Conservation (phyloP, 257 asterid genomes). For the Handroanthus guayacan region DNA sequence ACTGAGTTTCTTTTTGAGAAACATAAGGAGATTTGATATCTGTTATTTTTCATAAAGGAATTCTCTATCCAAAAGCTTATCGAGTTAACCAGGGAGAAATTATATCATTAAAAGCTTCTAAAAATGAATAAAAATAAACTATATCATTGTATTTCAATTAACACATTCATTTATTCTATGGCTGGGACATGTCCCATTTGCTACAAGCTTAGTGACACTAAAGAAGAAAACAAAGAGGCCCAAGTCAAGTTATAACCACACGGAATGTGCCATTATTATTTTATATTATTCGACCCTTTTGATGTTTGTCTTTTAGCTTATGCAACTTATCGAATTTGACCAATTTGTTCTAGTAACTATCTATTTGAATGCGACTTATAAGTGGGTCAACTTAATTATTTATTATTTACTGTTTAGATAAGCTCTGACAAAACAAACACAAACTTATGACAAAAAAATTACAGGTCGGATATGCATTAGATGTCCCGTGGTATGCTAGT, state of each 20-base stretch:
- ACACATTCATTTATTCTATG: background rate
- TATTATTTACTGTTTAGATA: background rate
- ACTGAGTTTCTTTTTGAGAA: too few species aligned
- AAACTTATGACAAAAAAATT: background rate
- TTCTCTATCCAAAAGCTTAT: too few species aligned
- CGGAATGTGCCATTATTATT: slow-evolving; percentile 17
- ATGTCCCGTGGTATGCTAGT: slow-evolving; percentile 82
- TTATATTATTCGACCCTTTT: background rate
- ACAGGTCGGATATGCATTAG: slow-evolving; percentile 83
- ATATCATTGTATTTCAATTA: background rate
- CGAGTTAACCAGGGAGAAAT: too few species aligned
- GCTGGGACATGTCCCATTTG: slow-evolving; percentile 1
- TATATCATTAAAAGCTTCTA: too few species aligned
- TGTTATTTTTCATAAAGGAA: too few species aligned
- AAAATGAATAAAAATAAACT: too few species aligned
- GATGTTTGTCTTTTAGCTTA: background rate
- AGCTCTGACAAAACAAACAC: background rate
- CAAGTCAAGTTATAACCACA: slow-evolving; percentile 8
- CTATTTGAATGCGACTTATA: background rate
- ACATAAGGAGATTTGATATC: too few species aligned
- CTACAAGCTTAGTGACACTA: background rate
- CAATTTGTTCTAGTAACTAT: background rate
- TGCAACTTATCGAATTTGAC: background rate
- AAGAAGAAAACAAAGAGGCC: slow-evolving; percentile 5
- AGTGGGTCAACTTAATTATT: slow-evolving; percentile 12